Base-by-base conservation (phyloP, 2,329 filamentous ascomycete species). In the Lecanicillium sp. region DNA sequence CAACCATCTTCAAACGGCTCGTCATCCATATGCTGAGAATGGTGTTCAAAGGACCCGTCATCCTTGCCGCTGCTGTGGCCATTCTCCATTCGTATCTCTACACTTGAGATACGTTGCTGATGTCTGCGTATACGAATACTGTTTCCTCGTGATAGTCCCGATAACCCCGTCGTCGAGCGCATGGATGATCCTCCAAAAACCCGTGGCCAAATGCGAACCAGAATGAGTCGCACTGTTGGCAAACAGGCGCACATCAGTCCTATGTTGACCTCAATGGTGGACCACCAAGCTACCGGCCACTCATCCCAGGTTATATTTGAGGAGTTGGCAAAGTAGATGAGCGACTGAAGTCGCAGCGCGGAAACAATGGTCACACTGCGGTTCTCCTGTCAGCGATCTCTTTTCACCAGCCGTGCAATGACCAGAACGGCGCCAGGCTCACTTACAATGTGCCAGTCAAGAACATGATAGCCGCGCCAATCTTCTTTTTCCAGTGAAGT, bases 381-480 rank as follows among this genome's bases (percentile, higher is more conserved):
- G 15, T 17, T 11, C 8, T 27, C 25, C n/a, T 7, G 14, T 33
- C 15, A 7, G 13, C 25, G 25, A 17, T 5, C 14, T 33, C 12
- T 5, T 14, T 17, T 17, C 12, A 33, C 13, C 17, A 11, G 12
- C 5, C 17, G 31, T 17, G 22, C 3, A 15, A 29, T 17, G 9
- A 22, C n/a, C n/a, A n/a, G n/a, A n/a, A n/a, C n/a, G n/a, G n/a
- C n/a, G n/a, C n/a, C n/a, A n/a, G n/a, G 13, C 4, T 30, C n/a
- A 57, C 62, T 51, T 48, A 64, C 62, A 69, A 67, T 11, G 60
- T 53, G 6, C 72, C 71, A 8, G 74, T 60, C 12, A 60, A 58
- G 41, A 76, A 74, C 69, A 75, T 73, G 42, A 71, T 44, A 5
- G 56, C 56, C 3, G 74, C 62, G 14, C 66, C 60, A 17, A 67